phyloP scores from a whole-genome alignment of 768 basidiomycete species.

The Suillus luteus region DNA sequence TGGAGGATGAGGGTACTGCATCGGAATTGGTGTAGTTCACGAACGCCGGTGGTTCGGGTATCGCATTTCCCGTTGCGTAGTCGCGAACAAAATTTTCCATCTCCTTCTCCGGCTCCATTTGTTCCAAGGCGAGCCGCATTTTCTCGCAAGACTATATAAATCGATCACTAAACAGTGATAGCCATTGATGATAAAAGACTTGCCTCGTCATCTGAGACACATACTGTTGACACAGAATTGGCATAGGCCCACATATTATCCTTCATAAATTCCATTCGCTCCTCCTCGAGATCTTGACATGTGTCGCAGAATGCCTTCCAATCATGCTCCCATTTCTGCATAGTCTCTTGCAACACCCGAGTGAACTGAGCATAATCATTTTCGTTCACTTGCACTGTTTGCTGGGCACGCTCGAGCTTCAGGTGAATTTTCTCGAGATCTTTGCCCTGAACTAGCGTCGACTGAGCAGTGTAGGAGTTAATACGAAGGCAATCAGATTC shows the following conservation, averaged over 20 bases:
- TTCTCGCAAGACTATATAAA: conserved; percentile 87
- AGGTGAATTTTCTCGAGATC: conserved; percentile 88
- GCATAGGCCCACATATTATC: conserved; percentile 96
- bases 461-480: conserved; percentile 92
- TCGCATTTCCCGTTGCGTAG: conserved; percentile 85
- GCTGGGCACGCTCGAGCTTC: conserved; percentile 86
- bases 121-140: conserved; percentile 82
- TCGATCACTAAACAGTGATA: background rate
- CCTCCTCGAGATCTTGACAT: conserved; percentile 95
- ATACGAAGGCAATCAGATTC: conserved; percentile 90
- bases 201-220: conserved; percentile 95
- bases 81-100: conserved; percentile 87
- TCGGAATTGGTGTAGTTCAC: conserved; percentile 77
- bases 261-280: conserved; percentile 92
- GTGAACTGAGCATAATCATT: conserved; percentile 91
- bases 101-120: conserved; percentile 85
- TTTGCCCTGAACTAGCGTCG: conserved; percentile 87
- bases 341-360: conserved; percentile 74
- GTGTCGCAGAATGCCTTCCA: conserved; percentile 96
- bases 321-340: conserved; percentile 84
- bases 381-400: conserved; percentile 89
- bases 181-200: conserved; percentile 23
- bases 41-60: conserved; percentile 87
- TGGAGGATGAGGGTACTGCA: conserved; percentile 60
- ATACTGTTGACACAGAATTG: conserved; percentile 93